Conservation (phyloP, 805 yeast genomes). For the Starmera caribaea region DNA sequence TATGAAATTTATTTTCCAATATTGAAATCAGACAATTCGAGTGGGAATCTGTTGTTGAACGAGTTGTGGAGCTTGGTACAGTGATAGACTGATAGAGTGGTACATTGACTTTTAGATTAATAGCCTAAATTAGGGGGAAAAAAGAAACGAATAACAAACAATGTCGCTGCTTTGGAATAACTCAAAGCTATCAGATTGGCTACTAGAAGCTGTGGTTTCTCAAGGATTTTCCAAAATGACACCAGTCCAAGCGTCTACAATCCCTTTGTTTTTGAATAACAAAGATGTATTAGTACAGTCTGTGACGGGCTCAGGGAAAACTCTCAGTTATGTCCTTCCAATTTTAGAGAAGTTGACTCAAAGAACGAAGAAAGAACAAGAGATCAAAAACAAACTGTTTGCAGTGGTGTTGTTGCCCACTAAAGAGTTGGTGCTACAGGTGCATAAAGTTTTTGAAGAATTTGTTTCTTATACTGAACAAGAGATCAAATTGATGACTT, state of each 20-base stretch:
- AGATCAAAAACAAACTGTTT: slow-evolving; percentile 38
- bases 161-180: too few species aligned
- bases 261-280: slow-evolving; percentile 73
- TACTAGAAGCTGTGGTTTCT: slow-evolving; percentile 55
- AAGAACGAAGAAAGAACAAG: slow-evolving; percentile 11
- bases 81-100: too few species aligned
- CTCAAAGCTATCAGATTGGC: slow-evolving; percentile 53
- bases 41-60: too few species aligned
- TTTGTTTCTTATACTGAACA: slow-evolving; percentile 52
- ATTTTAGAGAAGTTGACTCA: slow-evolving; percentile 54
- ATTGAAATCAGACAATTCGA: too few species aligned
- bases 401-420: slow-evolving; percentile 65
- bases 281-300: slow-evolving; percentile 97
- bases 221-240: slow-evolving; percentile 80
- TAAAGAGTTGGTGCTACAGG: slow-evolving; percentile 62
- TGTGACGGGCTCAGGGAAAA: slow-evolving; percentile 97
- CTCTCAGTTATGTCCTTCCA: slow-evolving; percentile 84
- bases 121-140: too few species aligned
- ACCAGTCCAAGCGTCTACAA: slow-evolving; percentile 93
- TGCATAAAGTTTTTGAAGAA: slow-evolving; percentile 51
- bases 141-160: neutral
- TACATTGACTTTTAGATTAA: too few species aligned
- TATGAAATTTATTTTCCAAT: too few species aligned
- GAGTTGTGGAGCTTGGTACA: too few species aligned
- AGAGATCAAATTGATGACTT: slow-evolving; percentile 34